Evolutionary conservation across 306 rosid genomes (phyloP).

Genomic region (Datisca glomerata): DNA sequence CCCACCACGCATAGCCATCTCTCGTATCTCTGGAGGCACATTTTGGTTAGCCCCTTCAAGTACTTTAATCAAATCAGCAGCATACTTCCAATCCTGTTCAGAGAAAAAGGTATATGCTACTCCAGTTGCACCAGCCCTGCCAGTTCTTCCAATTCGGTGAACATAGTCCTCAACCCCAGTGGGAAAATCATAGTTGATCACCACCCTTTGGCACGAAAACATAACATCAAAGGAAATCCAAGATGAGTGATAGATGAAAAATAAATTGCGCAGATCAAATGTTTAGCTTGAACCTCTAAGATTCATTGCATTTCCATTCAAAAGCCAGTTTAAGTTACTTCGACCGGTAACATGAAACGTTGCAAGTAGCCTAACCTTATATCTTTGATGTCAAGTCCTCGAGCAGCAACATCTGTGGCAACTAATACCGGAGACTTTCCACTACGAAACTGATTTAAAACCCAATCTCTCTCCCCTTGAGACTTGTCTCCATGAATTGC

Average conservation of each 20-base stretch:
- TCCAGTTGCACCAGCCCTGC: conserved; percentile 99
- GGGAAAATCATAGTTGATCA: conserved; percentile 96
- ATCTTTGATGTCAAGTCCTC: conserved; percentile 98
- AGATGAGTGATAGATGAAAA: background rate
- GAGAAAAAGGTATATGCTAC: conserved; percentile 82
- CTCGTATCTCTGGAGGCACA: conserved; percentile 81
- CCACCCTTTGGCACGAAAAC: conserved; percentile 48
- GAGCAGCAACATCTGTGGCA: conserved; percentile 99
- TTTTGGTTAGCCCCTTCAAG: conserved; percentile 95
- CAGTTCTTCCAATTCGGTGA: conserved; percentile 95
- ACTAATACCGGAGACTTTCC: conserved; percentile 92
- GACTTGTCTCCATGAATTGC: conserved; percentile 98
- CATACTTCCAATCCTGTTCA: conserved; percentile 96
- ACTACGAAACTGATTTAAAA: conserved; percentile 79
- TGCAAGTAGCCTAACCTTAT: conserved; percentile 97
- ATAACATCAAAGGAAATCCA: background rate
- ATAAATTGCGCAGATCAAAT: too few relatives aligned
- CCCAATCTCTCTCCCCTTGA: conserved; percentile 92
- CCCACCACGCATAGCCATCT: conserved; percentile 77
- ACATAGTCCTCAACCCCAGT: conserved; percentile 94
- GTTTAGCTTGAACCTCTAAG: too few relatives aligned
- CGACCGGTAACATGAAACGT: too few relatives aligned
- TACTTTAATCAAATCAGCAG: conserved; percentile 80
- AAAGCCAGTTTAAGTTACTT: too few relatives aligned
- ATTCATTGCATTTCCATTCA: too few relatives aligned